A percentile compares a stretch with the other conserved stretches of the same genome.
These are phyloP conservation scores for Theileria parva DNA, from an alignment of 169 alveolate genomes.

Conservation along the genomic window DNA sequence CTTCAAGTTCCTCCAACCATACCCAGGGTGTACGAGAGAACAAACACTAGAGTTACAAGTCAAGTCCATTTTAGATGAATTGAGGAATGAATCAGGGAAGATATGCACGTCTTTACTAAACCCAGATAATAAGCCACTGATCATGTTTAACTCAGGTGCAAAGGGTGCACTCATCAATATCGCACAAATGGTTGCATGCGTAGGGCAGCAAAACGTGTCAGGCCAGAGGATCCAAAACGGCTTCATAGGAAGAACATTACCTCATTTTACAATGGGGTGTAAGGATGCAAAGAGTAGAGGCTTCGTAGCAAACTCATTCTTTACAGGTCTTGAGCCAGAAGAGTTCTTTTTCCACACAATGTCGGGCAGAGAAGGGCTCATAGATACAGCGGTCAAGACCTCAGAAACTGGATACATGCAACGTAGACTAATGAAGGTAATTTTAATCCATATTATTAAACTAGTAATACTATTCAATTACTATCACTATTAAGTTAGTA, in stretches of 20 bases:
- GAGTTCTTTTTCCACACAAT: constrained; percentile 99
- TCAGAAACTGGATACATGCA: constrained; percentile 99
- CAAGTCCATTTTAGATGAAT: constrained; percentile 88
- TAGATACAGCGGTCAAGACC: constrained; percentile 99
- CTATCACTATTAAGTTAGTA: no score
- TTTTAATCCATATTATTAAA: constrained; percentile 2
- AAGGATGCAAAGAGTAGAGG: constrained; percentile 96
- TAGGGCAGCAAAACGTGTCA: constrained; percentile 96
- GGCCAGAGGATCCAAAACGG: constrained; percentile 96
- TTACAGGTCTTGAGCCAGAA: constrained; percentile 90
- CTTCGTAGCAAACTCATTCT: constrained; percentile 95
- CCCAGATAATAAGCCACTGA: constrained; percentile 89
- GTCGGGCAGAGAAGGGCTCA: constrained; percentile 99
- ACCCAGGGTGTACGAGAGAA: constrained; percentile 95
- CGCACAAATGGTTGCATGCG: constrained; percentile 99
- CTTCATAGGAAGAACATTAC: constrained; percentile 94
- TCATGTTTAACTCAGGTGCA: constrained; percentile 98
- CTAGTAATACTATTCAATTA: background rate
- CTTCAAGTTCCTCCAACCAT: constrained; percentile 84
- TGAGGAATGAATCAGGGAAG: constrained; percentile 95
- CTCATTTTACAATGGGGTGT: constrained; percentile 92
- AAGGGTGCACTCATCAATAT: constrained; percentile 96
- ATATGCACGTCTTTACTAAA: constrained; percentile 86
- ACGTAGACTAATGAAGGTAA: constrained; percentile 92
- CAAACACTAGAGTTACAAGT: constrained; percentile 93